phyloP scores from a whole-genome alignment of 805 yeast species.

The Yarrowia osloensis region DNA sequence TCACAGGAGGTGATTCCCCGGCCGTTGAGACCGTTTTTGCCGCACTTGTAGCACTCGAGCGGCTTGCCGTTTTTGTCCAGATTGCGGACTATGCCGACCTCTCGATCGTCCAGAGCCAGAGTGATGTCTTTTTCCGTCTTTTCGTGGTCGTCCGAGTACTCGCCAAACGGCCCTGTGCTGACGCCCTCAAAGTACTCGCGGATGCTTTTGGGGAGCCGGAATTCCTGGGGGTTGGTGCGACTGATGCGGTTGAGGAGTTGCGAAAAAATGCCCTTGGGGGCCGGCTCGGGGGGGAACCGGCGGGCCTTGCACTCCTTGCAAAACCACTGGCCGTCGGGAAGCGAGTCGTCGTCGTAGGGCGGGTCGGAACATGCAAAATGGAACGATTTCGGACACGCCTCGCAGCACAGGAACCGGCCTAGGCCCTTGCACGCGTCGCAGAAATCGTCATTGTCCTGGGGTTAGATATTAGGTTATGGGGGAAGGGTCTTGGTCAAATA shows the following conservation, averaged over 20 bases:
- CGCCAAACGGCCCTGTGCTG: conserved; percentile 64
- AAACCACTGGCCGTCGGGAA: conserved; percentile 90
- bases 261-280: conserved; percentile 49
- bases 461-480: conserved; percentile 23
- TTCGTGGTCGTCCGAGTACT: conserved; percentile 65
- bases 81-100: conserved; percentile 42
- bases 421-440: conserved; percentile 89
- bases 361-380: conserved; percentile 92
- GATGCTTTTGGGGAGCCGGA: conserved; percentile 65
- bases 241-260: conserved; percentile 62
- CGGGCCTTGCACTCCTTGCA: conserved; percentile 73
- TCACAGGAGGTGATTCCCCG: conserved; percentile 72
- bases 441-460: conserved; percentile 72
- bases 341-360: conserved; percentile 68
- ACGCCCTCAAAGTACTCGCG: conserved; percentile 76
- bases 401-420: conserved; percentile 91
- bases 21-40: conserved; percentile 62
- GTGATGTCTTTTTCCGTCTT: conserved; percentile 47
- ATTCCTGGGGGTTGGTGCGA: conserved; percentile 64
- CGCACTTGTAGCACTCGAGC: conserved; percentile 74
- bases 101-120: conserved; percentile 33
- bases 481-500: neutral
- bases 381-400: conserved; percentile 86
- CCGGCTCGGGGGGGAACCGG: conserved; percentile 44
- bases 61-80: conserved; percentile 71